phyloP scores from a whole-genome alignment of 2,329 filamentous ascomycete genomes.

The Aureobasidium sp. region DNA sequence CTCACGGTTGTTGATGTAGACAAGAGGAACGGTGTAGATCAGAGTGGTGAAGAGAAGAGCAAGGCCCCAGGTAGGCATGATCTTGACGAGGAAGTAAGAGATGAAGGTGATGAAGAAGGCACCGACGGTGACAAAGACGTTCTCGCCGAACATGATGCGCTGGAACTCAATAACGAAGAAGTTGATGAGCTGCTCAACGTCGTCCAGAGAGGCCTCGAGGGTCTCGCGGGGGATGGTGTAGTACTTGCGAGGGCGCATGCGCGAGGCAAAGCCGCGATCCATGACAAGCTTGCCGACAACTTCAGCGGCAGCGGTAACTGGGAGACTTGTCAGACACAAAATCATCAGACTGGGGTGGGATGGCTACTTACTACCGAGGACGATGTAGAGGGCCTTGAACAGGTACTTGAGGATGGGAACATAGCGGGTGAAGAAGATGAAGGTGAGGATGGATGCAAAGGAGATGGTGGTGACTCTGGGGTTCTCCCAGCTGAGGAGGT shows the following conservation, averaged over 20 bases:
- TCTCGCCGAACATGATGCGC: slow-evolving; percentile 60
- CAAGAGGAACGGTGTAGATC: slow-evolving; percentile 53
- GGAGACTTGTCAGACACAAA: slow-evolving; percentile 18
- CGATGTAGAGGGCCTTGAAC: slow-evolving; percentile 54
- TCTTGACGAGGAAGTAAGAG: slow-evolving; percentile 59
- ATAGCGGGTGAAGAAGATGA: slow-evolving; percentile 59
- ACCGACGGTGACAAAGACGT: slow-evolving; percentile 52
- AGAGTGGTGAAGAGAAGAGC: slow-evolving; percentile 49
- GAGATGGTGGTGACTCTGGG: slow-evolving; percentile 57
- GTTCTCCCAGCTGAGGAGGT: slow-evolving; percentile 60
- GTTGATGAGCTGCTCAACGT: slow-evolving; percentile 58
- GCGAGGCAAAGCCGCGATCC: slow-evolving; percentile 52
- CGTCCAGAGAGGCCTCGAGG: slow-evolving; percentile 54
- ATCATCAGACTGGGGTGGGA: background rate
- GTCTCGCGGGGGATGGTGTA: slow-evolving; percentile 60
- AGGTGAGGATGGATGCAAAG: slow-evolving; percentile 47
- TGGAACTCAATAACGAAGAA: slow-evolving; percentile 64
- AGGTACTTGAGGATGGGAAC: slow-evolving; percentile 55
- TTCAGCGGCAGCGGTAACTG: slow-evolving; percentile 52
- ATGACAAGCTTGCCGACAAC: slow-evolving; percentile 49
- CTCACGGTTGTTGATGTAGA: slow-evolving; percentile 60
- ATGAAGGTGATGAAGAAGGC: slow-evolving; percentile 53
- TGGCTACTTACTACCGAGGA: slow-evolving; percentile 47
- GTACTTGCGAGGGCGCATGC: slow-evolving; percentile 58
- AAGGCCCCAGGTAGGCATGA: slow-evolving; percentile 59